Evolutionary conservation across 2,329 filamentous ascomycete genomes (phyloP).

Genomic region (Cercospora sojina): DNA sequence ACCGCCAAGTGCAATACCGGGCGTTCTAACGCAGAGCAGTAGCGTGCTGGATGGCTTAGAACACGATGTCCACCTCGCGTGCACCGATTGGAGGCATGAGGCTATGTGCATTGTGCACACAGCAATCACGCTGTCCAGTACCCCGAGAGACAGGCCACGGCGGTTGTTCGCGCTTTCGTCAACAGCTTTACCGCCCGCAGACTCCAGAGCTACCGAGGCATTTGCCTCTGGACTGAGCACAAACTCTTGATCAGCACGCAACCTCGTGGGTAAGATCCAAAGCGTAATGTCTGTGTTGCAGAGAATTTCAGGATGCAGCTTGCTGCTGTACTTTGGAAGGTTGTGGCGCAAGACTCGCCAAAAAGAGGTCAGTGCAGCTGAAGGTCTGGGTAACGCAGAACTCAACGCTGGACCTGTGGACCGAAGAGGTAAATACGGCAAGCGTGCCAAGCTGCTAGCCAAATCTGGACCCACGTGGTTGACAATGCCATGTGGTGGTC

Average conservation of each 20-base stretch:
- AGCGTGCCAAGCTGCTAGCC: background rate
- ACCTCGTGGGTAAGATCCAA: background rate
- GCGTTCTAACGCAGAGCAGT: background rate
- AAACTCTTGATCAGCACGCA: background rate
- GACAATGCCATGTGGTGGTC: background rate
- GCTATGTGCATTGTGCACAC: background rate
- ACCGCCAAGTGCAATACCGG: background rate
- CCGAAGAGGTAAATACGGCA: background rate
- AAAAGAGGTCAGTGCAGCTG: background rate
- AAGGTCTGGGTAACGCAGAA: background rate
- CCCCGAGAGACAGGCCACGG: background rate
- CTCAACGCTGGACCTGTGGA: background rate
- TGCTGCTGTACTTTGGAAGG: background rate
- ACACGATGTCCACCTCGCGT: background rate
- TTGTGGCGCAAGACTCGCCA: background rate
- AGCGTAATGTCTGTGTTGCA: background rate
- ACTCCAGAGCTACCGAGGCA: background rate
- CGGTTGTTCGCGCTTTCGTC: background rate
- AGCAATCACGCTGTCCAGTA: background rate
- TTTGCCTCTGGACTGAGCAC: background rate
- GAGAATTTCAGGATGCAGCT: background rate
- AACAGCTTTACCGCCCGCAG: background rate
- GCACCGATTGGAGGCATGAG: background rate
- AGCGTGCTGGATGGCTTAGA: background rate
- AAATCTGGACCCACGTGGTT: background rate